Percentiles rank a stretch among this genome's conserved stretches.
phyloP scores from a whole-genome alignment of 164 flowering plant genomes.

The Houttuynia cordata region DNA sequence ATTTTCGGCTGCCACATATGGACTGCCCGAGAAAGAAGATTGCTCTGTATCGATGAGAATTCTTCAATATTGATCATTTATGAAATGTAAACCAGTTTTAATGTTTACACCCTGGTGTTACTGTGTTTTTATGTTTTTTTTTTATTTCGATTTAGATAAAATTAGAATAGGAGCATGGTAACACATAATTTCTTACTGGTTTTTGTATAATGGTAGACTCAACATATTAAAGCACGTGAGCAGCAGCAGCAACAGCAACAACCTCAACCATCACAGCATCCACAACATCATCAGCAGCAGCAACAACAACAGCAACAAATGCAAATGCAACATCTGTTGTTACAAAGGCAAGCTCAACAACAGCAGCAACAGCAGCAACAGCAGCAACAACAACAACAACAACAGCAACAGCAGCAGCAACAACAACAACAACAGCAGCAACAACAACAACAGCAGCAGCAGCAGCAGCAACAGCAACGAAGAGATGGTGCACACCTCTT shows the following conservation, averaged over 20 bases:
- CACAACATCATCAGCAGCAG: constrained; percentile 36
- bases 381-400: constrained; percentile 58
- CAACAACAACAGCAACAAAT: constrained; percentile 61
- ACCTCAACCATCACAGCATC: constrained; percentile 52
- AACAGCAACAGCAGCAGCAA: constrained; percentile 55
- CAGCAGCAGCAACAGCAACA: constrained; percentile 37
- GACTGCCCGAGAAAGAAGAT: no score
- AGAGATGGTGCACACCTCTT: constrained; percentile 74
- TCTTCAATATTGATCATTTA: no score
- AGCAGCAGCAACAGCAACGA: constrained; percentile 45
- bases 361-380: constrained; percentile 49
- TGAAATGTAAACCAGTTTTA: no score
- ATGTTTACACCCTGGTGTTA: not conserved
- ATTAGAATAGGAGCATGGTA: not conserved
- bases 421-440: constrained; percentile 51
- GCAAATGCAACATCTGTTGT: constrained; percentile 62
- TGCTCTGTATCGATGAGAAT: no score
- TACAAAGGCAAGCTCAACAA: constrained; percentile 64
- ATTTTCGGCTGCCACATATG: no score
- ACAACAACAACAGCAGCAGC: constrained; percentile 53
- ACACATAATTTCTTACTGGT: not conserved
- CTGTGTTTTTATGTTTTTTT: not conserved
- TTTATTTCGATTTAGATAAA: not conserved
- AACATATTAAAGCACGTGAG: constrained; percentile 40
- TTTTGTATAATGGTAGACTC: constrained; percentile 29